Evolutionary conservation across 192 early-diverging fungal genomes (phyloP).

Genomic region (Coemansia sp.): DNA sequence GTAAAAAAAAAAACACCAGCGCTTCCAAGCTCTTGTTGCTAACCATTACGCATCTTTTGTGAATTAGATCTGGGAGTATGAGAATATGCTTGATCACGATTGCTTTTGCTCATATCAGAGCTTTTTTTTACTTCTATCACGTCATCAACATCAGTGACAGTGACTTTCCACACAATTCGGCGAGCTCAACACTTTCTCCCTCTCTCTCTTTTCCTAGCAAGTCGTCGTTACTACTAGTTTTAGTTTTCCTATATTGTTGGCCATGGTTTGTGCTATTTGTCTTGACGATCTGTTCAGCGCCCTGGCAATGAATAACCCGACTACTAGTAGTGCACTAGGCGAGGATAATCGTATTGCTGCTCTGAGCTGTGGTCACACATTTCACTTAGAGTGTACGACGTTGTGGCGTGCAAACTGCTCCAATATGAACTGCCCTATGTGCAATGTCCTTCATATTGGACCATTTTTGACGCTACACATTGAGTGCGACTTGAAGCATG

Average conservation of each 20-base stretch:
- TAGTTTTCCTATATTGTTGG: not conserved
- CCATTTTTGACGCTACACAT: not conserved
- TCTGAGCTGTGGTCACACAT: conserved; percentile 9
- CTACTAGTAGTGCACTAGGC: not conserved
- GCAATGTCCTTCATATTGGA: not conserved
- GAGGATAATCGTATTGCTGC: not conserved
- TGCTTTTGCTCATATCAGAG: too few species aligned
- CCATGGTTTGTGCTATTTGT: conserved; percentile 8
- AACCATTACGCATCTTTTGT: too few species aligned
- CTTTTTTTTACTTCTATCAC: too few species aligned
- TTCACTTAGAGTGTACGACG: not conserved
- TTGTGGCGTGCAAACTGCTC: not conserved
- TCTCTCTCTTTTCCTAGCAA: not conserved
- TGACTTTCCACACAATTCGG: too few species aligned
- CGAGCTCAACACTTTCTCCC: not conserved
- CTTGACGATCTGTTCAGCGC: not conserved
- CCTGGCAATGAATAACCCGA: not conserved
- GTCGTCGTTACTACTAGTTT: not conserved
- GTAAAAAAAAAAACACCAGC: too few species aligned
- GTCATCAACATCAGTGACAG: too few species aligned
- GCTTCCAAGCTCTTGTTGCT: not conserved
- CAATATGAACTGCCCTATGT: conserved; percentile 6
- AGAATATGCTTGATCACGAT: too few species aligned
- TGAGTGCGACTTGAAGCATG: conserved; percentile 5
- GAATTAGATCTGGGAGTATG: too few species aligned